Evolutionary conservation across 768 basidiomycete species (phyloP), one percentile per base, ranked within the genome.

Genomic region (Boletus tomentosulus): DNA sequence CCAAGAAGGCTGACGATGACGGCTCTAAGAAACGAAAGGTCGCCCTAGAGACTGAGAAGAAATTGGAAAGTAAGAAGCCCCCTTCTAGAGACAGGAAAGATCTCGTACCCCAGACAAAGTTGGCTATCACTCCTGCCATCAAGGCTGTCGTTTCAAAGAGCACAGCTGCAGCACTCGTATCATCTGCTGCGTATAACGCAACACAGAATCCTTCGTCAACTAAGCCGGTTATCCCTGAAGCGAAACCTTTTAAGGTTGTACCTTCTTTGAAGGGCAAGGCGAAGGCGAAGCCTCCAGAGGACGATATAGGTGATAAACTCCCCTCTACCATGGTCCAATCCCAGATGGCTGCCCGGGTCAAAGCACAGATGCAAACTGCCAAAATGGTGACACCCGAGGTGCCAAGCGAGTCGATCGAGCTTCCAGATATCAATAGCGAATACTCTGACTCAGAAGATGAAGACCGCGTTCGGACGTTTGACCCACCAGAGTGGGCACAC

Each of bases 391-490:
- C 72, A 35, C 79, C 82, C 10, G 66, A 73, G 3, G 68, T 86
- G 52, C 71, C 84, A 16, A 89, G 85, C 66, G 89, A 93, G 74
- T 84, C 79, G 65, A 91, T 95, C 61, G 93, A 94, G 62, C 76
- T 99, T 16, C 95, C 96, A 0, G 96, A 98, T 44, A 93, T 97
- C 65, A 88, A 93, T 63, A 93, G 90, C 72, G 96, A 98, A 63
- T 98, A 98, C 71, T 97, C 94, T 6, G 91, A 95, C 70, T 97
- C 94, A 5, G 96, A 93, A 43, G 92, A 95, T 60, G 93, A 95
- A 67, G 84, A 86, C 59, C 82, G 87, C 19, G 78, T 80, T 39
- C 77, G 81, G 58, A 84, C 83, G n/a, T 86, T 84, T 59, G 80
- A 86, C 61, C 81, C 86, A 55, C 91, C 92, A 2, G 76, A 81